Evolutionary conservation across 495 filamentous ascomycete genomes (phyloP).

Genomic region (Neurospora sp.): DNA sequence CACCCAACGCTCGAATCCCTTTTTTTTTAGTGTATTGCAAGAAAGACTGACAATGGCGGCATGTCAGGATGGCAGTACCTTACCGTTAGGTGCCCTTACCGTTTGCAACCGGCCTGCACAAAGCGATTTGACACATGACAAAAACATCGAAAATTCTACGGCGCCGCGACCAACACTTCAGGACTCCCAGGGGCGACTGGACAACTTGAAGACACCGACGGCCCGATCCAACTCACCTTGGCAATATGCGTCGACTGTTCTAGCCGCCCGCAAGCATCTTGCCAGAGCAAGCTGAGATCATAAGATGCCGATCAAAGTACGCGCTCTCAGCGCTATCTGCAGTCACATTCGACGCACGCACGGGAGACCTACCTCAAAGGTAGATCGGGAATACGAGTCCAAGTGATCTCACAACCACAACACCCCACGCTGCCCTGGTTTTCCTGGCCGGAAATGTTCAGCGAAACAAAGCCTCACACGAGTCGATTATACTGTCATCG

Average conservation of each 20-base stretch:
- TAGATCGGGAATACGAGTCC: background rate
- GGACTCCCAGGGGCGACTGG: background rate
- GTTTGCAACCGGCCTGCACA: background rate
- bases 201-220: background rate
- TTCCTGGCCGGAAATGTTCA: background rate
- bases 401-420: background rate
- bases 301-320: background rate
- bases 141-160: background rate
- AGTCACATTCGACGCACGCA: background rate
- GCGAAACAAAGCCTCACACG: background rate
- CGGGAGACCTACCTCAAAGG: background rate
- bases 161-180: background rate
- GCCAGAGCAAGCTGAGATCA: background rate
- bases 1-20: background rate
- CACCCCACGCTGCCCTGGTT: background rate
- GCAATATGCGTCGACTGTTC: background rate
- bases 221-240: background rate
- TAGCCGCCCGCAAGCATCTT: background rate
- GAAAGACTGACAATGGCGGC: background rate
- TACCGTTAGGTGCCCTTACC: background rate
- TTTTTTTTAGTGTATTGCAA: background rate
- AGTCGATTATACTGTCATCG: background rate
- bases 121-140: background rate
- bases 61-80: background rate
- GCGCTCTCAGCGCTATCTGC: background rate